A percentile compares a stretch with the other conserved stretches of the same genome.
phyloP scores from a whole-genome alignment of 257 asterid genomes.

The Rhazya stricta region DNA sequence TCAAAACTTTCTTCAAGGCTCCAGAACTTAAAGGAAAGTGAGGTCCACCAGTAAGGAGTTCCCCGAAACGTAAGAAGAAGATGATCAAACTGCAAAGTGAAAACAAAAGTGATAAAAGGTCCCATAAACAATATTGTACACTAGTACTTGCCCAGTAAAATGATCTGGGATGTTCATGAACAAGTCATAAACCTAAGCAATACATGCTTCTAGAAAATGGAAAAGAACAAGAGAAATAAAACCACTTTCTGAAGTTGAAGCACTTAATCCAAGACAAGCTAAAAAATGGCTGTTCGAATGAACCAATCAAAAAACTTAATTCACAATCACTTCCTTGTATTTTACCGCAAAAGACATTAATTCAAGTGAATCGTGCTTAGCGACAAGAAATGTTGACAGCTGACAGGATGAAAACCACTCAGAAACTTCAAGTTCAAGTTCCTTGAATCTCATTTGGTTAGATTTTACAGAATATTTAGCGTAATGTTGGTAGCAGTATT shows the following conservation, averaged over 20 bases:
- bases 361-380: neutral
- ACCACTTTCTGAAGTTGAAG: constrained; percentile 7
- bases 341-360: neutral
- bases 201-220: neutral
- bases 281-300: neutral
- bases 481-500: neutral
- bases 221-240: neutral
- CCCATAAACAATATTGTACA: neutral
- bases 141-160: neutral
- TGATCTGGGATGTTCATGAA: neutral
- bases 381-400: neutral
- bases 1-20: constrained; percentile 86
- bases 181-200: neutral
- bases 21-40: constrained; percentile 82
- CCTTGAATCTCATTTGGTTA: neutral
- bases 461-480: neutral
- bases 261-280: neutral
- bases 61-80: constrained; percentile 87
- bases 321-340: neutral
- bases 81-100: constrained; percentile 53
- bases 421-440: neutral
- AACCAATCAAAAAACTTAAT: neutral
- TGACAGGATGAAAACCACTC: neutral
- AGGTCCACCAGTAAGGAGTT: constrained; percentile 70
- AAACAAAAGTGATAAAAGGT: neutral